phyloP scores from a whole-genome alignment of 345 rosid genomes.

The Citrus glauca region DNA sequence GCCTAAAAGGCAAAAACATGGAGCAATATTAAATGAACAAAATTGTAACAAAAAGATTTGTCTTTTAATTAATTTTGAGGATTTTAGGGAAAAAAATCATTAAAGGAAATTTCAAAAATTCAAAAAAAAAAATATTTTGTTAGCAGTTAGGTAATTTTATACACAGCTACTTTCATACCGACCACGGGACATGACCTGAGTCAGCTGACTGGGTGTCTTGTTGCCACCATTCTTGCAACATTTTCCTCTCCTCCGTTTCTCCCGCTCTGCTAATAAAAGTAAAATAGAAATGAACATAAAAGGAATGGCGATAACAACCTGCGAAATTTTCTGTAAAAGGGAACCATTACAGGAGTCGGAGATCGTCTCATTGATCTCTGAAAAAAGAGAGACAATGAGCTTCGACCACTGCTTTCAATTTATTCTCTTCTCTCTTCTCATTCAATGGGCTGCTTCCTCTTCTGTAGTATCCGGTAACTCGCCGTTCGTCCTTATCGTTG shows the following conservation, averaged over 20 bases:
- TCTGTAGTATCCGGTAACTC: constrained; percentile 35
- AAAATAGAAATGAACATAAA: neutral
- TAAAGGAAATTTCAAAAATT: too few relatives aligned
- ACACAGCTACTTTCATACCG: too few relatives aligned
- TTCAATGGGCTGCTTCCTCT: constrained; percentile 31
- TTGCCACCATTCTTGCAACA: constrained; percentile 26
- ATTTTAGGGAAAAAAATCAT: neutral
- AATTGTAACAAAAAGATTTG: neutral
- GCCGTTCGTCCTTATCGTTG: neutral
- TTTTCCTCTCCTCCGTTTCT: constrained; percentile 30
- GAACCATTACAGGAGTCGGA: constrained; percentile 3
- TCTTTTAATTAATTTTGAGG: neutral
- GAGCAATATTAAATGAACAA: neutral
- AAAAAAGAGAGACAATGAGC: constrained; percentile 30
- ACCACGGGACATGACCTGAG: too few relatives aligned
- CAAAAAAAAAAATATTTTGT: too few relatives aligned
- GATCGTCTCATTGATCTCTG: constrained; percentile 21
- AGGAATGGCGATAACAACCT: neutral
- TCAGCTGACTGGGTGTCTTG: neutral
- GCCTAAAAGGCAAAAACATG: too few relatives aligned
- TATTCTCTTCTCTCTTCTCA: constrained; percentile 27
- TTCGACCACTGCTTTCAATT: constrained; percentile 22
- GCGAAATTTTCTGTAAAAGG: neutral
- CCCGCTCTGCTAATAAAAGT: neutral
- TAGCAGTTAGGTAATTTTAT: neutral